phyloP scores from a whole-genome alignment of 1,139 yeast species.

The Suhomyces choctaworum region DNA sequence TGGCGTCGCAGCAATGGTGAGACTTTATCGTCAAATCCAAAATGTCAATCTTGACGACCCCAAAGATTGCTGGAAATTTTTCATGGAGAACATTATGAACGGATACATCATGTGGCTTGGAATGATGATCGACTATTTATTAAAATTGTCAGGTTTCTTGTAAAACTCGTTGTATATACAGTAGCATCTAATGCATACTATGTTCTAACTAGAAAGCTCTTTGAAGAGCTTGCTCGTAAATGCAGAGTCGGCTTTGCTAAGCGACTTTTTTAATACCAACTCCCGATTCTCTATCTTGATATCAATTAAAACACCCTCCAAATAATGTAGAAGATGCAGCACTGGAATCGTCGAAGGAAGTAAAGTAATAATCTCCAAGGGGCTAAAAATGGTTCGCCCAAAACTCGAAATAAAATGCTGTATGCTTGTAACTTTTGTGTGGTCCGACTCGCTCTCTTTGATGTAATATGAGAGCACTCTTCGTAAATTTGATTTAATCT shows the following conservation, averaged over 20 bases:
- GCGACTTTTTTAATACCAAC: conserved; percentile 26
- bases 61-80: conserved; percentile 77
- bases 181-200: background rate
- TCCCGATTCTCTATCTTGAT: conserved; percentile 24
- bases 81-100: conserved; percentile 73
- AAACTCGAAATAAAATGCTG: conserved; percentile 33
- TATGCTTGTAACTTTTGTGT: conserved; percentile 23
- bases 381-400: conserved; percentile 22
- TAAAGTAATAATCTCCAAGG: conserved; percentile 28
- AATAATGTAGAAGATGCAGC: conserved; percentile 30
- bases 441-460: conserved; percentile 10
- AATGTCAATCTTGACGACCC: conserved; percentile 80
- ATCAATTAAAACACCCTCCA: conserved; percentile 24
- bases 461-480: conserved; percentile 27
- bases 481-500: conserved; percentile 12
- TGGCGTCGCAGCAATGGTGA: conserved; percentile 64
- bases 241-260: conserved; percentile 32
- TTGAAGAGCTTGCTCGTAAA: conserved; percentile 17
- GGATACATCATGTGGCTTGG: conserved; percentile 82
- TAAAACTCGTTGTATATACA: conserved; percentile 17
- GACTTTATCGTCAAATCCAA: conserved; percentile 65
- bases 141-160: conserved; percentile 47
- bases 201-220: conserved; percentile 8
- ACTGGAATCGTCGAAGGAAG: conserved; percentile 38
- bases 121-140: conserved; percentile 68